Evolutionary conservation across 495 filamentous ascomycete species (phyloP), one percentile per base, ranked within the genome.

Genomic region (Corynascus novoguineensis): DNA sequence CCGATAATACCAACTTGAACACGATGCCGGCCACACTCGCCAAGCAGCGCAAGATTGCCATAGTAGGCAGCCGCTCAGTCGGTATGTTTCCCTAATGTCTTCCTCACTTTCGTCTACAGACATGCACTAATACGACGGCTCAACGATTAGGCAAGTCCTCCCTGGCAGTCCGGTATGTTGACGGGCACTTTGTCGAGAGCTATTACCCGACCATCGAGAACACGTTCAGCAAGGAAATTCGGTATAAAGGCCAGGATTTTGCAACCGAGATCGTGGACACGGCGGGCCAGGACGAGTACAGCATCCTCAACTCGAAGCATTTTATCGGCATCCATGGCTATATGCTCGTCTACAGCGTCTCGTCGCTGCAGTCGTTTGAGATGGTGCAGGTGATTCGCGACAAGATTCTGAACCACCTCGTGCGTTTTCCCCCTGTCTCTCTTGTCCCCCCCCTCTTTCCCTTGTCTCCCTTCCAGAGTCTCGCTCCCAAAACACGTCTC

Each of bases 171-270:
- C 95, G 91, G 69, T 97, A 93, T 70, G 92, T 97, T 67, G 93
- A 97, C 70, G 89, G 90, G 65, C 91, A 96, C 73, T 99, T 99
- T 64, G 92, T 97, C 64, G 95, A 97, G 71, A 92, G 87, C 71
- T 99, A 99, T 73, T 99, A 97, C 74, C 93, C 93, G 22, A 99
- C 93, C 24, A 97, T 99, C 64, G 93, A 97, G 75, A 99, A 97
- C 71, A 97, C 92, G 12, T 97, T 97, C 71, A 92, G 88, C 73
- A 92, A 93, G 65, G 85, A 90, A 61, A 97, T 99, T 68, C 88
- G 87, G 58, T 85, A 86, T 71, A 91, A 91, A 69, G 85, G 86
- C 15, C 91, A 97, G 71, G 93, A 97, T 62, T 97, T 82, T 72
- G 88, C 90, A 52, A 96, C 90, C 37, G 93, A 97, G 76, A 97